These are phyloP conservation scores for Solanum gandarillasii DNA, from an alignment of 257 asterid genomes.

Conservation along the genomic window DNA sequence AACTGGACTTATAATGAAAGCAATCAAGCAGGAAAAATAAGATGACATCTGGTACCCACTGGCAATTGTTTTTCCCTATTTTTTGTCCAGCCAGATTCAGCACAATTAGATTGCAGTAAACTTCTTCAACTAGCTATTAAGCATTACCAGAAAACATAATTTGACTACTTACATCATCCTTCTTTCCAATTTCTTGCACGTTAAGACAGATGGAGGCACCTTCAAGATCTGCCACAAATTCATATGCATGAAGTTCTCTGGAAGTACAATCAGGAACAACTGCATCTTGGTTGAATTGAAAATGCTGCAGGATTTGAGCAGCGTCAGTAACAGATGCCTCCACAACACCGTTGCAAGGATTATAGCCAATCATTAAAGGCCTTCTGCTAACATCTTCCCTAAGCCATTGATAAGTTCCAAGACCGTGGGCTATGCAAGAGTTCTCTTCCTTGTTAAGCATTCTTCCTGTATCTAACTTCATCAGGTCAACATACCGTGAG, in stretches of 20 bases:
- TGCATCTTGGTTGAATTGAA: constrained; percentile 39
- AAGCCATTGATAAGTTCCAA: constrained; percentile 91
- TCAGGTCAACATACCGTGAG: constrained; percentile 63
- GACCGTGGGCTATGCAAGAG: constrained; percentile 55
- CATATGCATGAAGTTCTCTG: constrained; percentile 35
- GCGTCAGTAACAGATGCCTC: constrained; percentile 64
- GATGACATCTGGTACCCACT: neutral
- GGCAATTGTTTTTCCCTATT: neutral
- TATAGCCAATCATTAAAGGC: constrained; percentile 36
- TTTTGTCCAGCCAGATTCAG: neutral
- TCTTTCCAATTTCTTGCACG: constrained; percentile 58
- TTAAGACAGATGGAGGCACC: constrained; percentile 40
- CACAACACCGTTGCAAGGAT: constrained; percentile 33
- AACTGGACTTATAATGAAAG: neutral
- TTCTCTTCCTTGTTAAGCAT: constrained; percentile 36
- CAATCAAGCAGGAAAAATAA: neutral
- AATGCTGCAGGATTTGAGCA: constrained; percentile 47
- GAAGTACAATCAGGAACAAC: constrained; percentile 33
- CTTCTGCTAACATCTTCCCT: constrained; percentile 50
- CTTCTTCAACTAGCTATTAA: neutral
- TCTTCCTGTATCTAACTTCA: constrained; percentile 39
- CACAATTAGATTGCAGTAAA: neutral
- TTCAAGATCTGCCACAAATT: constrained; percentile 35
- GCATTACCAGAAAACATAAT: neutral
- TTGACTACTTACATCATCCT: constrained; percentile 39